Percentiles rank a stretch among this genome's conserved stretches.
These are phyloP conservation scores for Didymella pomorum DNA, from an alignment of 2,329 filamentous ascomycete species.

Conservation along the genomic window DNA sequence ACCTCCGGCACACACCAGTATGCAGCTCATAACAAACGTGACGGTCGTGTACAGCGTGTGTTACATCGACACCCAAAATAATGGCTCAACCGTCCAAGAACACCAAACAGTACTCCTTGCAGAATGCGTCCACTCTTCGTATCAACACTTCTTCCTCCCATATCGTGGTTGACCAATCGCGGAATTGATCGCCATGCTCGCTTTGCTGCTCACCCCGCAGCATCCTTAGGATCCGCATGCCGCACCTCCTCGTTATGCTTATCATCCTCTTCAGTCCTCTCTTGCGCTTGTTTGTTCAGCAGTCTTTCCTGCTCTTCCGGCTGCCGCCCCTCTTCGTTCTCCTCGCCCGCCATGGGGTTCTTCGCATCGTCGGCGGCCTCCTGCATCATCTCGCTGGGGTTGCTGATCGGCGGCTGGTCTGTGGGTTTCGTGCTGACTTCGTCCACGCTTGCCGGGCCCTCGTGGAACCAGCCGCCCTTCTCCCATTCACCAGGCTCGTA, in stretches of 20 bases:
- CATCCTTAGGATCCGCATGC: conserved; percentile 9
- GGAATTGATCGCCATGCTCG: not conserved
- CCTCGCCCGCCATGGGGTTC: conserved; percentile 32
- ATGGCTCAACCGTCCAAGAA: not conserved
- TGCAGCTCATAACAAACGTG: not conserved
- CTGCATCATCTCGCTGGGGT: conserved; percentile 30
- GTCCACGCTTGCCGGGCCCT: conserved; percentile 48
- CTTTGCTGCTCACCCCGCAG: conserved; percentile 8
- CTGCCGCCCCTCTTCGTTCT: conserved; percentile 23
- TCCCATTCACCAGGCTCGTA: conserved; percentile 82
- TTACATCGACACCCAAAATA: not conserved
- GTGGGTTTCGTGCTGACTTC: conserved; percentile 51
- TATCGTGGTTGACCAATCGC: not conserved
- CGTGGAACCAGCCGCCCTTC: conserved; percentile 81
- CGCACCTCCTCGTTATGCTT: conserved; percentile 16
- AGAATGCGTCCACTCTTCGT: not conserved
- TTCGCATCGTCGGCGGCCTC: conserved; percentile 30
- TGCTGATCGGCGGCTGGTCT: conserved; percentile 25
- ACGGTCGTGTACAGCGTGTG: not conserved
- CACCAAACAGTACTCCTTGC: not conserved
- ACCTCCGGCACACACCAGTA: not conserved
- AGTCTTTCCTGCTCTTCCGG: conserved; percentile 37
- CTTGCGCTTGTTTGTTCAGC: conserved; percentile 28
- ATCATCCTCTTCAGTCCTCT: conserved; percentile 26
- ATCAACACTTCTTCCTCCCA: not conserved